Evolutionary conservation across 306 rosid genomes (phyloP).

Genomic region (Argentina anserina): DNA sequence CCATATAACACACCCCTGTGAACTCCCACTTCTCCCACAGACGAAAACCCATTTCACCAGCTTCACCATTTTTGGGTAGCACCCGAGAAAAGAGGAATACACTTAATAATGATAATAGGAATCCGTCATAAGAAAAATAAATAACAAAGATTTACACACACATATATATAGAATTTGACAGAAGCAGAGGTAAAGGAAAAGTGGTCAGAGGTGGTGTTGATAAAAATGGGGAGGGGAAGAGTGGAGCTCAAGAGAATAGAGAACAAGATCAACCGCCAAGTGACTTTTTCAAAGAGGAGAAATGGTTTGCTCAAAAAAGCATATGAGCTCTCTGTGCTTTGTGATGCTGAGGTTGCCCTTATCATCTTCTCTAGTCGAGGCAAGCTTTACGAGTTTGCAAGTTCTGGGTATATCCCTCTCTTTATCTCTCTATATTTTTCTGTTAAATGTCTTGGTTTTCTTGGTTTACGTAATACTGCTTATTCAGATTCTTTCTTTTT

Average conservation of each 20-base stretch:
- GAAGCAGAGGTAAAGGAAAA: background rate
- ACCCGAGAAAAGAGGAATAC: slow-evolving; percentile 15
- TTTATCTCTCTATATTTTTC: background rate
- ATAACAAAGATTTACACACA: background rate
- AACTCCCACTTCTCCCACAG: slow-evolving; percentile 49
- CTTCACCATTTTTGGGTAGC: slow-evolving; percentile 19
- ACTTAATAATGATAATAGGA: background rate
- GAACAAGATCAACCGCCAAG: slow-evolving; percentile 60
- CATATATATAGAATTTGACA: background rate
- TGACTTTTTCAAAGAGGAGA: slow-evolving; percentile 52
- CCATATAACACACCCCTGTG: slow-evolving; percentile 29
- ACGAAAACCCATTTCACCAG: slow-evolving; percentile 15
- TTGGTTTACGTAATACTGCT: background rate
- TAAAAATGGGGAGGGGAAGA: slow-evolving; percentile 75
- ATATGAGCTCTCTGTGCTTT: slow-evolving; percentile 50
- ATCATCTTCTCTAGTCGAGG: slow-evolving; percentile 83
- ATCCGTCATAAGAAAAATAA: background rate
- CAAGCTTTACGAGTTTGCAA: slow-evolving; percentile 80
- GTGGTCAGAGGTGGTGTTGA: background rate
- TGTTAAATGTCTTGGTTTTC: background rate
- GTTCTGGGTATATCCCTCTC: slow-evolving; percentile 49
- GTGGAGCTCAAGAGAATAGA: slow-evolving; percentile 90
- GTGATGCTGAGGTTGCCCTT: slow-evolving; percentile 59
- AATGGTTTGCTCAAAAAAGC: slow-evolving; percentile 54
- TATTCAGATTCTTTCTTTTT: background rate